phyloP scores from a whole-genome alignment of 345 rosid genomes.

The Brassica incana region DNA sequence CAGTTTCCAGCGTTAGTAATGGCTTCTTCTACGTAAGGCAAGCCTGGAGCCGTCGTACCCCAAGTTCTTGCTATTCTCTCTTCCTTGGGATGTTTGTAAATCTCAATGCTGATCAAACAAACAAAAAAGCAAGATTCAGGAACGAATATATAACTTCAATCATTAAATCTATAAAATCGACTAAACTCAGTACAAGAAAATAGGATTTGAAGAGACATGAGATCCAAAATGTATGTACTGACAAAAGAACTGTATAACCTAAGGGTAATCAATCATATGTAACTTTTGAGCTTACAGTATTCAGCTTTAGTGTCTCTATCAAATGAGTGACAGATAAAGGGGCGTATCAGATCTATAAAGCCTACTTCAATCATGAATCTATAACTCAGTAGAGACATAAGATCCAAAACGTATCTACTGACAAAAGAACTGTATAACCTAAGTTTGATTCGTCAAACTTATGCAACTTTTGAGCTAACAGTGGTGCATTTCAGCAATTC shows the following conservation, averaged over 20 bases:
- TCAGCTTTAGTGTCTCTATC: not conserved
- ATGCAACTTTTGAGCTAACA: not conserved
- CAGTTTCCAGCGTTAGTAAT: constrained; percentile 79
- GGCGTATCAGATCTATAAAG: constrained; percentile 9
- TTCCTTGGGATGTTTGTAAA: constrained; percentile 95
- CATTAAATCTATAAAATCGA: constrained; percentile 3
- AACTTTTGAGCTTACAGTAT: not conserved
- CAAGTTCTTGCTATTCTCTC: constrained; percentile 95
- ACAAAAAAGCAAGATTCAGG: not conserved
- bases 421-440: not conserved
- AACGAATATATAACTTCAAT: not conserved
- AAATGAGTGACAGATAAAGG: not conserved
- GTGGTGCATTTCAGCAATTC: not conserved
- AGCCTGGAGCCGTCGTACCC: constrained; percentile 94
- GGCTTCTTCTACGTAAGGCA: constrained; percentile 83
- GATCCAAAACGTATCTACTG: not conserved
- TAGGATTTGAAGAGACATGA: not conserved
- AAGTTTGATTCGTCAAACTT: not conserved
- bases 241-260: not conserved
- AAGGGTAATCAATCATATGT: not conserved
- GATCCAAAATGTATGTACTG: not conserved
- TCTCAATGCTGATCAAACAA: constrained; percentile 69
- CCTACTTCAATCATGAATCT: constrained; percentile 9
- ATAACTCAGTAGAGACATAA: not conserved
- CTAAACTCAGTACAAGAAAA: not conserved